Conservation (phyloP, 2,329 filamentous ascomycete genomes). For the Fusarium continuum region DNA sequence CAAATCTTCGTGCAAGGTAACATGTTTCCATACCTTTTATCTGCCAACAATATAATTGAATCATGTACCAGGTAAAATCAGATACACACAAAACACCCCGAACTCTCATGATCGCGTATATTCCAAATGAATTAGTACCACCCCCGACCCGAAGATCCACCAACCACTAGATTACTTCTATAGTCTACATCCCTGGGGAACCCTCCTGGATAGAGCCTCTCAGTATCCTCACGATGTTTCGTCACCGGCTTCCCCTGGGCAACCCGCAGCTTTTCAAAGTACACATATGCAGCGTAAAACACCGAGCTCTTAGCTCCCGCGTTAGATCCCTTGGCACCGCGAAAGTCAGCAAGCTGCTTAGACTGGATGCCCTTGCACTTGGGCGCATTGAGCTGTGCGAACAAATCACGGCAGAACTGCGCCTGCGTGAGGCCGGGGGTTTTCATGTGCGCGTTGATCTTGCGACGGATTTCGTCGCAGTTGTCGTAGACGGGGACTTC, state of each 20-base stretch:
- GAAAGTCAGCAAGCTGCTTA: conserved; percentile 16
- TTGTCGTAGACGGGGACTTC: background rate
- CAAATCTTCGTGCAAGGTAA: too few species aligned
- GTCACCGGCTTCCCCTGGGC: conserved; percentile 5
- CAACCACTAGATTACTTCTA: background rate
- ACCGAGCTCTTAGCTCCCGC: background rate
- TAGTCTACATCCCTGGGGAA: background rate
- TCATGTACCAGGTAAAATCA: background rate
- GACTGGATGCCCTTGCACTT: conserved; percentile 9
- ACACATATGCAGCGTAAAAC: conserved; percentile 11
- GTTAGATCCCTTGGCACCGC: background rate
- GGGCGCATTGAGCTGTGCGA: background rate
- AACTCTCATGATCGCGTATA: background rate
- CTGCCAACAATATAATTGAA: too few species aligned
- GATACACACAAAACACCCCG: background rate
- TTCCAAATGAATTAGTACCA: background rate
- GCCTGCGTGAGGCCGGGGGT: background rate
- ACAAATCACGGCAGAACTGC: conserved; percentile 2
- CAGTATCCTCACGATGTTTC: background rate
- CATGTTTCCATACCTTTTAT: too few species aligned
- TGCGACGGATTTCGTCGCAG: conserved; percentile 11
- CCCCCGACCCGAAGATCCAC: background rate
- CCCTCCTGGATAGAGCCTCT: background rate
- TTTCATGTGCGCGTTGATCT: conserved; percentile 11
- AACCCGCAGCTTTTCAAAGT: conserved; percentile 14